Evolutionary conservation across 2,329 filamentous ascomycete species (phyloP).

Genomic region (Intubia oerlemansii): DNA sequence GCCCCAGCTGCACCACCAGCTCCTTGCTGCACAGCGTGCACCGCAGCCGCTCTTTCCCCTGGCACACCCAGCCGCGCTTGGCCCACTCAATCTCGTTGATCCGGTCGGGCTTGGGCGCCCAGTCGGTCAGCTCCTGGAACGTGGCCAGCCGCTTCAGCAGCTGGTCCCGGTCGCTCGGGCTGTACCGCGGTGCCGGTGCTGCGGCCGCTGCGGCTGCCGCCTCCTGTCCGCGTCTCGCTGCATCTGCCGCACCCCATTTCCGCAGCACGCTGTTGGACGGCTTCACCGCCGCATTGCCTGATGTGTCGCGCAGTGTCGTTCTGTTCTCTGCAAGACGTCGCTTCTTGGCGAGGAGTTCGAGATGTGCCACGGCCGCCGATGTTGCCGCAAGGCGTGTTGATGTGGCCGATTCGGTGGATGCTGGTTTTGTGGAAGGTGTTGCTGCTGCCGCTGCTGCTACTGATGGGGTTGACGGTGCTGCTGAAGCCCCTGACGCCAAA

Average conservation of each 20-base stretch:
- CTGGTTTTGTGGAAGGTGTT: background rate
- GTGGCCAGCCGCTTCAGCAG: conserved; percentile 67
- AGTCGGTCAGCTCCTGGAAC: conserved; percentile 77
- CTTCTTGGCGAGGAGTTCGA: conserved; percentile 28
- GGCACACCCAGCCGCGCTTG: conserved; percentile 77
- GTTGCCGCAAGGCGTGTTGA: background rate
- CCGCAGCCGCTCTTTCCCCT: conserved; percentile 60
- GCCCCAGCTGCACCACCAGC: conserved; percentile 58
- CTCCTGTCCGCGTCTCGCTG: conserved; percentile 5
- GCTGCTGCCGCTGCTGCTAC: no score
- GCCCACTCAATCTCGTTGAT: conserved; percentile 90
- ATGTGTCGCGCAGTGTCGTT: conserved; percentile 10
- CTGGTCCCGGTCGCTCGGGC: conserved; percentile 64
- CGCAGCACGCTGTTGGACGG: conserved; percentile 21
- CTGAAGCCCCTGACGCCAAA: background rate
- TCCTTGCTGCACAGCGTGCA: conserved; percentile 75
- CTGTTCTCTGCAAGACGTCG: conserved; percentile 21
- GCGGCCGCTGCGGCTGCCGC: conserved; percentile 6
- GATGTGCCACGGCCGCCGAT: conserved; percentile 9
- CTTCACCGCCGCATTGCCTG: conserved; percentile 9
- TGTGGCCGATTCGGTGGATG: background rate
- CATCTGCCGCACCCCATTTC: conserved; percentile 15
- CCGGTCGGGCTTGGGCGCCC: conserved; percentile 75
- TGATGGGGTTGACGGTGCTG: background rate
- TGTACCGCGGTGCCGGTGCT: conserved; percentile 43